Evolutionary conservation across 2,329 filamentous ascomycete genomes (phyloP).

Genomic region (Exophiala phaeomuriformis): DNA sequence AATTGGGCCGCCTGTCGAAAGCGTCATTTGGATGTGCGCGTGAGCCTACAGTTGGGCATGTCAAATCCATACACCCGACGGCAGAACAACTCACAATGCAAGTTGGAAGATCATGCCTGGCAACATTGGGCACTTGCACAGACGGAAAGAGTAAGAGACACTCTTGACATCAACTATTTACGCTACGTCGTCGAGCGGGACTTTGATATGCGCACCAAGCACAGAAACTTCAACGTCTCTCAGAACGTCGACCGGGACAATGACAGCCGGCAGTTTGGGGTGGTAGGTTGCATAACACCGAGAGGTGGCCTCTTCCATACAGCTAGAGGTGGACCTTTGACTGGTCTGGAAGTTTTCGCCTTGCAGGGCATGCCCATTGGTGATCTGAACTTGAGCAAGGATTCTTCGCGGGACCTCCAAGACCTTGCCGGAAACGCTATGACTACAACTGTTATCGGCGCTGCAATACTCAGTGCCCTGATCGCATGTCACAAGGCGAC

Average conservation of each 20-base stretch:
- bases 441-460: slow-evolving; percentile 64
- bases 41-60: slow-evolving; percentile 45
- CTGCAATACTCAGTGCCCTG: slow-evolving; percentile 54
- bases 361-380: slow-evolving; percentile 63
- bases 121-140: slow-evolving; percentile 45
- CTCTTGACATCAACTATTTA: slow-evolving; percentile 56
- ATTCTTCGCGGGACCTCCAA: slow-evolving; percentile 55
- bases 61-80: slow-evolving; percentile 54
- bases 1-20: slow-evolving; percentile 54
- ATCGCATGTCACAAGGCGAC: slow-evolving; percentile 34
- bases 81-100: slow-evolving; percentile 47
- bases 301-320: slow-evolving; percentile 55
- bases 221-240: slow-evolving; percentile 53
- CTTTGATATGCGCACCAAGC: slow-evolving; percentile 54
- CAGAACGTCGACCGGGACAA: slow-evolving; percentile 62
- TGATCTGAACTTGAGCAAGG: slow-evolving; percentile 55
- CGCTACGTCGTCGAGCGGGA: slow-evolving; percentile 39
- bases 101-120: slow-evolving; percentile 51
- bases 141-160: slow-evolving; percentile 57
- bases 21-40: slow-evolving; percentile 53
- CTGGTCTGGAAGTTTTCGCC: slow-evolving; percentile 55
- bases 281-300: slow-evolving; percentile 63
- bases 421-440: slow-evolving; percentile 75
- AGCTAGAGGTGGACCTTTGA: slow-evolving; percentile 53
- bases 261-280: slow-evolving; percentile 46